phyloP scores from a whole-genome alignment of 495 filamentous ascomycete species.

The Aspergillus sclerotiicarbonarius region DNA sequence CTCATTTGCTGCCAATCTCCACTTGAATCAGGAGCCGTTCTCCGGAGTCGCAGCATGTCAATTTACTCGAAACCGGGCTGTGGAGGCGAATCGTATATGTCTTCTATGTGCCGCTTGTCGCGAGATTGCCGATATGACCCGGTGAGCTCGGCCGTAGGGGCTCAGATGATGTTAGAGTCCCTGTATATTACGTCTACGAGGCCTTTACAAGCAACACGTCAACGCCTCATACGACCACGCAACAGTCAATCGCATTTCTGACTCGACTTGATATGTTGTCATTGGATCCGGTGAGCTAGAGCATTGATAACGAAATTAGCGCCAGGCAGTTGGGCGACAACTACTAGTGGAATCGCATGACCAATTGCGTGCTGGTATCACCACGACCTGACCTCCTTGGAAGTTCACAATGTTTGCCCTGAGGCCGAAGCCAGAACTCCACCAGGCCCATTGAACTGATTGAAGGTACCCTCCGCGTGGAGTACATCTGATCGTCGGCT shows the following conservation, averaged over 20 bases:
- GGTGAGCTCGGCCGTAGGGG: background rate
- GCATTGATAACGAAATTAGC: background rate
- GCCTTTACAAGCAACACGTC: background rate
- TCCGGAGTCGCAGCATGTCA: slow-evolving; percentile 8
- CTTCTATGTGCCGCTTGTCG: background rate
- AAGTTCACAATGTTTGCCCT: background rate
- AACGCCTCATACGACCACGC: background rate
- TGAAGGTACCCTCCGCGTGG: background rate
- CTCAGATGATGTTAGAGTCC: background rate
- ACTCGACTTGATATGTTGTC: background rate
- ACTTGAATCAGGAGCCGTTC: slow-evolving; percentile 16
- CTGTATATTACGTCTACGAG: background rate
- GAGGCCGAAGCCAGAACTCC: background rate
- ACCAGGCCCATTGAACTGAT: background rate
- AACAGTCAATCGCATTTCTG: background rate
- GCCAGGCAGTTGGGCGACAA: background rate
- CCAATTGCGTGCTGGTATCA: background rate
- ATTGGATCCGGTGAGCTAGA: background rate
- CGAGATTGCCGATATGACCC: background rate
- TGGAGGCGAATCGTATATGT: background rate
- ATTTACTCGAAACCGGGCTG: slow-evolving; percentile 20
- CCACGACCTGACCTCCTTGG: background rate
- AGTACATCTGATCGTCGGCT: background rate
- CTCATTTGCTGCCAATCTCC: slow-evolving; percentile 14
- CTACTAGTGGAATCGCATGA: background rate